Evolutionary conservation across 2,329 filamentous ascomycete species (phyloP).

Genomic region (Clonostachys rosea): DNA sequence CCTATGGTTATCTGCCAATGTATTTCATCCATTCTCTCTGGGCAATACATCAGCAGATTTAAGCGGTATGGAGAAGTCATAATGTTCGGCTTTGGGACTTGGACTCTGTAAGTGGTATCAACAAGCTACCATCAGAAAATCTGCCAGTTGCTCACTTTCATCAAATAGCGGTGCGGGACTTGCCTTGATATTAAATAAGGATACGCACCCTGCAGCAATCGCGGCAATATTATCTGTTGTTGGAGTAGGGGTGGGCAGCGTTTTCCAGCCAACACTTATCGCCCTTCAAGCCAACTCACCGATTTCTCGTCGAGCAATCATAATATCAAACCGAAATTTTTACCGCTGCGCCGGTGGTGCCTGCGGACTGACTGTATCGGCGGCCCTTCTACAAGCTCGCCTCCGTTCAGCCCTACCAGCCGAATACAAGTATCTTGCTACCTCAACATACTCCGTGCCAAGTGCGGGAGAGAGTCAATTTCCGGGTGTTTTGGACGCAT

Average conservation of each 20-base stretch:
- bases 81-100: constrained; percentile 29
- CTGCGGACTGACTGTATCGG: constrained; percentile 2
- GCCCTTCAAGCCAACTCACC: constrained; percentile 53
- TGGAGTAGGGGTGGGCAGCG: constrained; percentile 46
- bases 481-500: constrained; percentile 24
- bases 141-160: too few relatives aligned
- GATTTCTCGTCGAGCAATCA: constrained; percentile 53
- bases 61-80: constrained; percentile 57
- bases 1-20: constrained; percentile 44
- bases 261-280: constrained; percentile 43
- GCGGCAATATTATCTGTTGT: constrained; percentile 44
- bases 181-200: constrained; percentile 39
- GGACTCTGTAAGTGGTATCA: constrained; percentile 19
- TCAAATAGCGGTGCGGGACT: constrained; percentile 37
- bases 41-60: constrained; percentile 50
- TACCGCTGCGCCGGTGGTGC: constrained; percentile 49
- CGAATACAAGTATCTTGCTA: constrained; percentile 15
- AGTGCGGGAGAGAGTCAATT: constrained; percentile 3
- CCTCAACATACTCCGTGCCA: constrained; percentile 19
- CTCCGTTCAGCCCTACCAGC: constrained; percentile 16
- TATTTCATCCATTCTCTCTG: constrained; percentile 38
- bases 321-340: constrained; percentile 60
- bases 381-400: constrained; percentile 32
- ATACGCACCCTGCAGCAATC: constrained; percentile 33
- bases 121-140: too few relatives aligned